Evolutionary conservation across 2,329 filamentous ascomycete genomes (phyloP), one percentile per base, ranked within the genome.

Genomic region (Monosporascus ibericus): DNA sequence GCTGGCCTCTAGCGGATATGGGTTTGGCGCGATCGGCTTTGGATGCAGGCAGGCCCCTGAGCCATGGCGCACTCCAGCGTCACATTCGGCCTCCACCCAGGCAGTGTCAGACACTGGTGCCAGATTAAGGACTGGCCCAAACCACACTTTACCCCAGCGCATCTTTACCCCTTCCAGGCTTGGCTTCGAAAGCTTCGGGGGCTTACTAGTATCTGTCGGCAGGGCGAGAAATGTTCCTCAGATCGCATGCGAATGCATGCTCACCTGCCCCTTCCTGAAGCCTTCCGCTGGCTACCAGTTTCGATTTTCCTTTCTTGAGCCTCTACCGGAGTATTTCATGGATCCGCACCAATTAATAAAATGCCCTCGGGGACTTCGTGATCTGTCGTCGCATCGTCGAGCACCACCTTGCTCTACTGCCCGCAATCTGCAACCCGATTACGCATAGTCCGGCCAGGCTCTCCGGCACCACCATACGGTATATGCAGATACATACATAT

Each of bases 21-120:
- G 42, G 42, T 46, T 46, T 46, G 42, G 42, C 42, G 42, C 42
- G 42, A 46, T 46, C 42, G 42, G 42, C 42, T 46, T 46, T 27
- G 42, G 15, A 24, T 27, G 42, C 42, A 46, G 22, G 20, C n/a
- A 3, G 40, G 5, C 20, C 40, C 18, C 40, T 44, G 22, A 1
- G 22, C 42, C 42, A 24, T 24, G 11, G 22, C 20, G 15, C 24
- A 9, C 42, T 27, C 14, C 14, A 30, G 42, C 42, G 24, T 46
- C 42, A 7, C 42, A 46, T 46, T 30, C 24, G 42, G 42, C 24
- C 15, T 18, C 6, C 42, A 4, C 22, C 42, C 42, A 30, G 24
- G 42, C 42, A 46, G 25, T 17, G 42, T 30, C 42, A 46, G 24
- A 46, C 42, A 46, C 20, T 24, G 20, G 30, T 14, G 17, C 25